phyloP scores from a whole-genome alignment of 352 stramenopile genomes.

The Globisporangium viniferum region DNA sequence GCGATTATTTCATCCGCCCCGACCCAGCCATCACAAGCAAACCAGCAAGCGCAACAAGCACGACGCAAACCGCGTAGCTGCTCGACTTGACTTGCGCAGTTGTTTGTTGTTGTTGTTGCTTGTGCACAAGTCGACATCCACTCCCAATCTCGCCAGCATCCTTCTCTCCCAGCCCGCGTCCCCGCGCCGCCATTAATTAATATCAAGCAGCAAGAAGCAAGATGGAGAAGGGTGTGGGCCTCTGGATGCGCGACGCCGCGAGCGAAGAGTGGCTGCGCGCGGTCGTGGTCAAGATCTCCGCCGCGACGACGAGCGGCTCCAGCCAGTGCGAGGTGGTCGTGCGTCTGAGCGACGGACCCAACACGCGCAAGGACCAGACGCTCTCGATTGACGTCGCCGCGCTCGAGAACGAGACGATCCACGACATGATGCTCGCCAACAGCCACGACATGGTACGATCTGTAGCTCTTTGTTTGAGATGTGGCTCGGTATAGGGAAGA shows the following conservation, averaged over 20 bases:
- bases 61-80: neutral
- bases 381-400: slow-evolving; percentile 52
- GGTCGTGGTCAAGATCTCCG: slow-evolving; percentile 44
- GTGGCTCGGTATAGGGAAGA: neutral
- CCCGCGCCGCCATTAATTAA: neutral
- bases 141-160: slow-evolving; percentile 7
- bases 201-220: slow-evolving; percentile 9
- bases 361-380: slow-evolving; percentile 42
- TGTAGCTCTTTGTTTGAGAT: neutral
- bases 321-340: slow-evolving; percentile 40
- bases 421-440: slow-evolving; percentile 70
- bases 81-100: neutral
- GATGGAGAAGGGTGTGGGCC: slow-evolving; percentile 80
- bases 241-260: slow-evolving; percentile 70
- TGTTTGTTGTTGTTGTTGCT: neutral
- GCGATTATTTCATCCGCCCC: slow-evolving; percentile 3
- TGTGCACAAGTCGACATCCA: slow-evolving; percentile 6
- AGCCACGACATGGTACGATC: slow-evolving; percentile 72
- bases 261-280: slow-evolving; percentile 70
- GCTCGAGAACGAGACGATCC: slow-evolving; percentile 62
- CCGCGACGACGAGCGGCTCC: slow-evolving; percentile 8
- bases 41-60: neutral
- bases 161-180: neutral
- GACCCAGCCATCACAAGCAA: neutral
- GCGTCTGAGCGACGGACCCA: slow-evolving; percentile 49